Evolutionary conservation across 2,329 filamentous ascomycete genomes (phyloP), one percentile per base, ranked within the genome.

Genomic region (Venturia nashicola): DNA sequence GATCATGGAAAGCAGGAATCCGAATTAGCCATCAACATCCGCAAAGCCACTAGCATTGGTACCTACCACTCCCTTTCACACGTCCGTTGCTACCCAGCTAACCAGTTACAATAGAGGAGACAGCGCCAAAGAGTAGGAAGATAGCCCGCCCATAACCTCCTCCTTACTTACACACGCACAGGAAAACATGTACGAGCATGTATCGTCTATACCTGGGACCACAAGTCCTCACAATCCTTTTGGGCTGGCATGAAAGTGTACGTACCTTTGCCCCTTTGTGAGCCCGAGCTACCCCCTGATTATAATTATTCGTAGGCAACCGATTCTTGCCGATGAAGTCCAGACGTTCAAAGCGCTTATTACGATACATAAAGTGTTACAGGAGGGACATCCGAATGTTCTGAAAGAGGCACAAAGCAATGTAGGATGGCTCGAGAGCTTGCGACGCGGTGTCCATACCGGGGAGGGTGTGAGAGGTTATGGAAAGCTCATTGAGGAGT

Each of bases 161-260:
- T 11, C 59, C 69, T 68, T 68, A 68, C 74, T 78, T 65, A 78
- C 68, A 36, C 63, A 39, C 60, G 67, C 55, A 44, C 71, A 83
- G 84, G 83, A 66, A 99, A 99, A 79, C 94, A 99, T 89, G 94
- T 99, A 65, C 90, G 94, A 73, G 91, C 89, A 76, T 96, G 91
- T 74, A 99, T 99, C 71, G 93, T 99, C 57, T 97, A 97, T 76
- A 97, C 93, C 65, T 99, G 94, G 94, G 94, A 99, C 77, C 91
- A 99, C 80, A 95, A 96, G 79, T 96, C 89, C 68, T 96, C 92
- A 51, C 83, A 86, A 73, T 90, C 92, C 73, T 99, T 99, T 76
- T 99, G 94, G 94, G 86, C 90, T 65, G 93, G 92, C 74, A 95
- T 99, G 83, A 99, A 99, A 85, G 92, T 97, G 88, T 95, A 83